Evolutionary conservation across 768 basidiomycete genomes (phyloP), one percentile per base, ranked within the genome.

Genomic region (Termitomyces sp.): DNA sequence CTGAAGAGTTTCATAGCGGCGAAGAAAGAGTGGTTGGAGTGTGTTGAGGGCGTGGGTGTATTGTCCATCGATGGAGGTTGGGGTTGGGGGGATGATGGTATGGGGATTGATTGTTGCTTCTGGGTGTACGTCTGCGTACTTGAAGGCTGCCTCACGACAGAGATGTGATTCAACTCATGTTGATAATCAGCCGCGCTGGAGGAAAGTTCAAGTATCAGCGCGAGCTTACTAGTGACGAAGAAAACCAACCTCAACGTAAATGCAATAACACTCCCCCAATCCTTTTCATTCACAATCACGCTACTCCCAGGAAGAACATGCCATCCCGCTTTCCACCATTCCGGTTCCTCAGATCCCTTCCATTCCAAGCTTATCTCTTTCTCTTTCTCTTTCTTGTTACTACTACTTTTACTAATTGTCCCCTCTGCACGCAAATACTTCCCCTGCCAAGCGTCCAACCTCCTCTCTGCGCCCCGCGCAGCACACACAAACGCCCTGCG

Each of bases 211-310:
- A 28, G 28, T 28, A 28, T 28, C 28, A 28, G 28, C 28, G 7
- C n/a, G n/a, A n/a, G n/a, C n/a, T 28, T 7, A 28, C 28, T 28
- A 28, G 28, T 28, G 7, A 28, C 4, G 28, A 7, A 24, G 15
- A 2, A 24, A 43, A 24, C 12, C 19, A 58, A 86, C 85, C 85
- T 85, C 48, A 89, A 68, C 8, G 86, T 87, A 67, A 85, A 88
- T 6, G 88, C 83, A 59, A 89, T 89, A 46, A 90, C 82, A 65
- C 86, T 88, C 8, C 87, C 86, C 85, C 83, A 86, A 66, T 88
- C 87, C 62, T 80, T 76, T 63, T 90, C 88, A 47, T 80, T 67
- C 9, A 89, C 79, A 56, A 88, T 77, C 5, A 88, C 74, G 62
- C 80, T 84, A 8, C 83, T 78, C 3, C 81, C 80, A n/a, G 87